phyloP scores from a whole-genome alignment of 1,139 yeast genomes.

The Protomyces pachydermus region DNA sequence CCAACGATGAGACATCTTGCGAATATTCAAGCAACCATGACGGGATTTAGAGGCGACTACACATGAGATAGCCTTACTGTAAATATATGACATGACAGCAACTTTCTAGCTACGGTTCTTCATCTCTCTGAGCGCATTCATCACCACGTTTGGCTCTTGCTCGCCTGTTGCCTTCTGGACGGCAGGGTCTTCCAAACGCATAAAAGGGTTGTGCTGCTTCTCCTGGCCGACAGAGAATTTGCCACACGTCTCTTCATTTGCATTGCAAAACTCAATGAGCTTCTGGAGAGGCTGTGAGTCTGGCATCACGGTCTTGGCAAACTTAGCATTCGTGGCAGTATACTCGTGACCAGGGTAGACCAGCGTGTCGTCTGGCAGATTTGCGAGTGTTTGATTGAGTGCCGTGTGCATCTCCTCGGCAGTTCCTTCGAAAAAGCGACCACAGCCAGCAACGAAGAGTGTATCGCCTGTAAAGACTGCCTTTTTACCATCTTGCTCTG shows the following conservation, averaged over 20 bases:
- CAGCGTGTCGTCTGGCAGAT: conserved; percentile 60
- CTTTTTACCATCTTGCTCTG: conserved; percentile 52
- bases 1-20: conserved; percentile 91
- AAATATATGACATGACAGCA: too few species aligned
- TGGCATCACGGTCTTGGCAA: conserved; percentile 61
- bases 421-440: conserved; percentile 84
- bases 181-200: conserved; percentile 60
- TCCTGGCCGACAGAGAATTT: conserved; percentile 80
- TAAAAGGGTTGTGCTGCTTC: conserved; percentile 76
- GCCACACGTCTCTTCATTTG: conserved; percentile 75
- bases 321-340: conserved; percentile 72
- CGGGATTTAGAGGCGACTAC: conserved; percentile 5
- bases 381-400: conserved; percentile 53
- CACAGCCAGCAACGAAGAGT: conserved; percentile 89
- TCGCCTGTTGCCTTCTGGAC: conserved; percentile 50
- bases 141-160: conserved; percentile 49
- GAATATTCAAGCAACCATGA: conserved; percentile 43
- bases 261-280: conserved; percentile 50
- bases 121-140: conserved; percentile 63
- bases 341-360: conserved; percentile 95
- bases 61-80: not conserved
- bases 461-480: conserved; percentile 96
- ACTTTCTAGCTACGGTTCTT: conserved; percentile 46
- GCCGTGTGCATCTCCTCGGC: conserved; percentile 75
- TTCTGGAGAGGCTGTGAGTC: conserved; percentile 48